Conservation (phyloP, 169 alveolate species). For the Cryptosporidium viatorum region DNA sequence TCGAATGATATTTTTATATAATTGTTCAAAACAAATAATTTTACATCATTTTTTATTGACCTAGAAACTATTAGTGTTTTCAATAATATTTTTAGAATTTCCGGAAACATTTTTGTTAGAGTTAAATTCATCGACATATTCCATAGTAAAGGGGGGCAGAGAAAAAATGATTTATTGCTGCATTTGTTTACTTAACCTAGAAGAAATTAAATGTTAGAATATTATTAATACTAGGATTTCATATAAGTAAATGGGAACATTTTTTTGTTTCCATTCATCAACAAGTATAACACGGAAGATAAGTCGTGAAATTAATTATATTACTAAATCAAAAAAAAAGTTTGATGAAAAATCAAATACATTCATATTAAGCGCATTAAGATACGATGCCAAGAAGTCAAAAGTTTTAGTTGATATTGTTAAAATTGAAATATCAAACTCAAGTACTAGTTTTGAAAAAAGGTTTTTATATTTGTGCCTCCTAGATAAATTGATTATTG, state of each 20-base stretch:
- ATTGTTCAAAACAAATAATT: too few species aligned
- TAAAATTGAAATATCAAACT: slow-evolving; percentile 14
- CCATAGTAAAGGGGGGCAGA: background rate
- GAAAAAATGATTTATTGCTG: background rate
- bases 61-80: too few species aligned
- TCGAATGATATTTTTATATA: too few species aligned
- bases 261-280: slow-evolving; percentile 7
- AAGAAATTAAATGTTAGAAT: slow-evolving; percentile 6
- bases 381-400: background rate
- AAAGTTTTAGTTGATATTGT: slow-evolving; percentile 29
- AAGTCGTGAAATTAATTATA: background rate
- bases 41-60: too few species aligned
- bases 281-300: slow-evolving; percentile 22
- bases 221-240: background rate
- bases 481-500: slow-evolving; percentile 9
- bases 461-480: slow-evolving; percentile 34
- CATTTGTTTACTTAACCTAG: background rate
- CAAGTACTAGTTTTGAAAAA: background rate
- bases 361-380: slow-evolving; percentile 2
- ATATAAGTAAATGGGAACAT: slow-evolving; percentile 13
- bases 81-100: too few species aligned
- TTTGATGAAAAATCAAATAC: background rate
- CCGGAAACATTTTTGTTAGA: too few species aligned
- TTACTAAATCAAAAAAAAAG: slow-evolving; percentile 15
- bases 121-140: background rate